Conservation (phyloP, 164 flowering plant species). For the Vitis amurensis region DNA sequence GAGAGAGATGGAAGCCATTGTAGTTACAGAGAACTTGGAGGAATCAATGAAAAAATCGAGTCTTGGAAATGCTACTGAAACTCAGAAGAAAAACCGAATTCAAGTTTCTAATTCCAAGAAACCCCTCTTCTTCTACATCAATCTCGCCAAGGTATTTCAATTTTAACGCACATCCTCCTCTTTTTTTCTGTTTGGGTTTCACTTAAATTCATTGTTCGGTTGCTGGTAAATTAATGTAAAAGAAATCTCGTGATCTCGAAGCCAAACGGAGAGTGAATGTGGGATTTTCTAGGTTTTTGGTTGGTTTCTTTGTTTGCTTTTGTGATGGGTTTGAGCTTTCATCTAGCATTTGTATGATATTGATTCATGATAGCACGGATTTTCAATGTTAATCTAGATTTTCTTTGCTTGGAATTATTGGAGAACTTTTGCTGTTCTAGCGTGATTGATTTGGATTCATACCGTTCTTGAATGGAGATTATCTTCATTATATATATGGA, state of each 20-base stretch:
- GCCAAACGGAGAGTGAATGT: too few species aligned
- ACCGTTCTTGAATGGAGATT: not conserved
- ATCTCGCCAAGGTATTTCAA: conserved; percentile 36
- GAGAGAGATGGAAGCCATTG: conserved; percentile 1
- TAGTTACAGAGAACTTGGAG: not conserved
- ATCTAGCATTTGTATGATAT: not conserved
- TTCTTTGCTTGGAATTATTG: too few species aligned
- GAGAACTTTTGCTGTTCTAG: too few species aligned
- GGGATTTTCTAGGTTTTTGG: too few species aligned
- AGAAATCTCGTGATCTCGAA: not conserved
- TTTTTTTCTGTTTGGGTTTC: not conserved
- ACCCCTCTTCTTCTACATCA: conserved; percentile 37
- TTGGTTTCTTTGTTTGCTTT: not conserved
- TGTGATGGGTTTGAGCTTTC: not conserved
- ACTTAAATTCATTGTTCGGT: not conserved
- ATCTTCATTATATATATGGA: not conserved
- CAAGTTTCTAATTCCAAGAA: conserved; percentile 40
- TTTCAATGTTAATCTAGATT: not conserved
- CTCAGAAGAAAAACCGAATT: conserved; percentile 22
- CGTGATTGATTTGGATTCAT: too few species aligned
- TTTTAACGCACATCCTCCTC: not conserved
- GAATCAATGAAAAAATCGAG: not conserved
- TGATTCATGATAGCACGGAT: not conserved
- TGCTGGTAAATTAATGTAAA: not conserved
- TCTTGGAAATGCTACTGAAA: not conserved